Conservation (phyloP, 148 eudicot genomes). For the Salicornia ramosissima region DNA sequence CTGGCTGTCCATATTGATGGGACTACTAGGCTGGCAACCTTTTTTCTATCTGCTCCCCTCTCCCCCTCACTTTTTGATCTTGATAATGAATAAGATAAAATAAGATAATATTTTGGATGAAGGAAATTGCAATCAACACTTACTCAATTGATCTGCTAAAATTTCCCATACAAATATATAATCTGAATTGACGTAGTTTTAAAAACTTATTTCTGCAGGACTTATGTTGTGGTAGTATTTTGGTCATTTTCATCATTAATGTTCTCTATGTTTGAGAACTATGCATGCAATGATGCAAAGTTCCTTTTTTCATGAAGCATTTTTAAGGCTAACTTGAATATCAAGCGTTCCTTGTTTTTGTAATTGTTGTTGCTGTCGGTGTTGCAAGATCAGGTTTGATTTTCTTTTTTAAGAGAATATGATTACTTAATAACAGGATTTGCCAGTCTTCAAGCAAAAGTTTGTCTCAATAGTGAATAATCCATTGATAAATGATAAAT, state of each 20-base stretch:
- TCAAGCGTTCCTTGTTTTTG: background rate
- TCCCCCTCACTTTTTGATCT: too few species aligned
- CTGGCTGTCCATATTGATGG: background rate
- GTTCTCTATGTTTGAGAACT: too few species aligned
- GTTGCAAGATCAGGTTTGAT: background rate
- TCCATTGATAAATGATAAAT: too few species aligned
- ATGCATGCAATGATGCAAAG: background rate
- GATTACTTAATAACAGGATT: background rate
- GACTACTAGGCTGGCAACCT: background rate
- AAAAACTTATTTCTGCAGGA: background rate
- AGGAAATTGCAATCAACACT: too few species aligned
- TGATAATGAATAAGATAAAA: too few species aligned
- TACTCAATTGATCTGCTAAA: background rate
- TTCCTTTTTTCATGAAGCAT: background rate
- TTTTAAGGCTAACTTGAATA: background rate
- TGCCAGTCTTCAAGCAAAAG: background rate
- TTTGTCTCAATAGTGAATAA: background rate
- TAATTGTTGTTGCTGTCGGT: background rate
- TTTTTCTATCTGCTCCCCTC: background rate
- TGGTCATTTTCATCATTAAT: too few species aligned
- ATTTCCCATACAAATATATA: background rate
- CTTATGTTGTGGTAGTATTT: too few species aligned
- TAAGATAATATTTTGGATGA: too few species aligned
- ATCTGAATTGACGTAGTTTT: background rate
- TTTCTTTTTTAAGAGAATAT: background rate